Evolutionary conservation across 2,329 filamentous ascomycete species (phyloP).

Genomic region (Malbranchea zuffiana): DNA sequence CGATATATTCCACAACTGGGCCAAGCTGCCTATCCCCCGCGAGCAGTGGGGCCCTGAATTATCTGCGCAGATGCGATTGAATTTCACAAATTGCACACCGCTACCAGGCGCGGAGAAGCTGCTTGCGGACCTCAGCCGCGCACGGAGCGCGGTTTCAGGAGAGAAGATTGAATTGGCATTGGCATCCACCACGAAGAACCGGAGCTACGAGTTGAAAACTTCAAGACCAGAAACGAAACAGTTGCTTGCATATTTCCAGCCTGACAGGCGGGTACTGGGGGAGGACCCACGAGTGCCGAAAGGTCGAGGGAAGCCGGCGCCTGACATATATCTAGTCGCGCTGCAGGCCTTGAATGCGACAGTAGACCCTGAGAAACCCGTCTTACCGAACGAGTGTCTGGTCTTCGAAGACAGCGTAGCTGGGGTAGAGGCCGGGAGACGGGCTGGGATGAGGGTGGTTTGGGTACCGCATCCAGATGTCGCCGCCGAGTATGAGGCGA

Average conservation of each 20-base stretch:
- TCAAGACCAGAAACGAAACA: slow-evolving; percentile 16
- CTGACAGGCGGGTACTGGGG: slow-evolving; percentile 14
- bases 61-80: slow-evolving; percentile 17
- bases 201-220: slow-evolving; percentile 18
- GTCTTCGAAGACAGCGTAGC: slow-evolving; percentile 28
- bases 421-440: slow-evolving; percentile 24
- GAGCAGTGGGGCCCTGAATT: slow-evolving; percentile 26
- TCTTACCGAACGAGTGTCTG: slow-evolving; percentile 23
- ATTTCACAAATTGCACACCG: slow-evolving; percentile 22
- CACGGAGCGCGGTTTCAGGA: slow-evolving; percentile 12
- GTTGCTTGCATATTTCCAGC: slow-evolving; percentile 14
- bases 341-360: slow-evolving; percentile 16
- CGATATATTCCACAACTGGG: slow-evolving; percentile 25
- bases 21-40: slow-evolving; percentile 21
- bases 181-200: slow-evolving; percentile 18
- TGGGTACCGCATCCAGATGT: slow-evolving; percentile 27
- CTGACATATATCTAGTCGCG: slow-evolving; percentile 21
- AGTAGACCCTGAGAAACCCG: slow-evolving; percentile 4
- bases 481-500: slow-evolving; percentile 26
- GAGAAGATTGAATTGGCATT: slow-evolving; percentile 17
- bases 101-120: slow-evolving; percentile 18
- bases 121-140: slow-evolving; percentile 15
- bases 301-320: slow-evolving; percentile 21
- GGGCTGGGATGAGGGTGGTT: slow-evolving; percentile 27
- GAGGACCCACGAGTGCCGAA: slow-evolving; percentile 18